Conservation (phyloP, 2,329 filamentous ascomycete genomes). For the Cordyceps militaris region DNA sequence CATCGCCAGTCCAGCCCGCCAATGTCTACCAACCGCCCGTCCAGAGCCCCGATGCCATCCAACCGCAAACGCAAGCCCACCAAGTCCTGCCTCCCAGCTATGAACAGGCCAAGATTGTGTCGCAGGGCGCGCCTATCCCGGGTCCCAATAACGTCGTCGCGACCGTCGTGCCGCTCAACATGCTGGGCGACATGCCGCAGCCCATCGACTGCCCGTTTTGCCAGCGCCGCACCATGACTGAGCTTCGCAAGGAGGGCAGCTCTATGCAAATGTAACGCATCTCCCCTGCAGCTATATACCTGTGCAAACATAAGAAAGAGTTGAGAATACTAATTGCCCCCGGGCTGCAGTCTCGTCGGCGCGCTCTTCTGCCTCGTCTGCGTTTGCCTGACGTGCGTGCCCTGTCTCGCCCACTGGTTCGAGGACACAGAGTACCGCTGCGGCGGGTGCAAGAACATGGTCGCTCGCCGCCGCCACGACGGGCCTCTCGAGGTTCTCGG, state of each 20-base stretch:
- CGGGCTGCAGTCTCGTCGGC: conserved; percentile 20
- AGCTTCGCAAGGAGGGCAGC: conserved; percentile 19
- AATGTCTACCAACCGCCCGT: conserved; percentile 8
- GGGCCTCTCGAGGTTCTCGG: conserved; percentile 19
- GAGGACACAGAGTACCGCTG: conserved; percentile 26
- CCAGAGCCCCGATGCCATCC: conserved; percentile 5
- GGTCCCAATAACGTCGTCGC: background rate
- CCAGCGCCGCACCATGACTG: conserved; percentile 19
- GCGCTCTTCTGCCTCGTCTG: conserved; percentile 26
- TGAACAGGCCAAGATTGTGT: conserved; percentile 7
- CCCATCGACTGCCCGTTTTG: conserved; percentile 28
- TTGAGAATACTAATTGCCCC: background rate
- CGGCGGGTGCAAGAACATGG: conserved; percentile 23
- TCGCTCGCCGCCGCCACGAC: conserved; percentile 20
- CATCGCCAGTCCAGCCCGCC: conserved; percentile 1
- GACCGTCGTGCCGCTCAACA: conserved; percentile 19
- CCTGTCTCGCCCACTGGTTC: conserved; percentile 27
- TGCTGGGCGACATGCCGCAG: conserved; percentile 20
- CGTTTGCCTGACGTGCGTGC: conserved; percentile 26
- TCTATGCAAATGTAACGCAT: conserved; percentile 21
- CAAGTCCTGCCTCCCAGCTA: conserved; percentile 11
- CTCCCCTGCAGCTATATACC: background rate
- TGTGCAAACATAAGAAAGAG: background rate
- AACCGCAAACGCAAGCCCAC: background rate
- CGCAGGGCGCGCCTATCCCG: background rate